Evolutionary conservation across 2,329 filamentous ascomycete genomes (phyloP), one percentile per base, ranked within the genome.

Genomic region (Trichoderma sp.): DNA sequence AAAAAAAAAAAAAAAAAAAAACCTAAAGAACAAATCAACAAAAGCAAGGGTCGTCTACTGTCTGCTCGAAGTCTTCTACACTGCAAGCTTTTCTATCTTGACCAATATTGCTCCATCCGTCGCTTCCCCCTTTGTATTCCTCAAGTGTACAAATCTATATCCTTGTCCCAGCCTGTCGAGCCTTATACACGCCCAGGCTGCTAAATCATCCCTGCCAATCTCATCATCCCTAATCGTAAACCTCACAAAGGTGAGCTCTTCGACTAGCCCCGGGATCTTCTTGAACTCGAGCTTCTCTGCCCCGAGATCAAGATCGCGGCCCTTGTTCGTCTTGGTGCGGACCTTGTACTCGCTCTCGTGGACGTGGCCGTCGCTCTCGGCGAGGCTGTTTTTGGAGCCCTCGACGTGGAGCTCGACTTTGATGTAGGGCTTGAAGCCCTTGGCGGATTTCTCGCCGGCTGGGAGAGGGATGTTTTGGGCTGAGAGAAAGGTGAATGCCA

Each of bases 161-260:
- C 95, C 94, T 37, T 86, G 81, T 69, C 88, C 87, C 68, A 97
- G 78, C 8, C 93, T 86, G 79, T 97, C 93, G 25, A 98, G 86
- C 45, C 93, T 86, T 72, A 97, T 89, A 75, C 93, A 97, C 2
- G 92, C 89, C 95, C 95, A 98, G 3, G 91, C 93, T 12, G 93
- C 90, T 67, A 97, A 79, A 68, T 90, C 86, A 74, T 98, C 93
- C 70, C 86, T 85, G 4, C 90, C 89, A 71, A 94, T 87, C 78
- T 94, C 91, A 72, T 97, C 91, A 76, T 98, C 92, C 78, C 93
- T 91, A 72, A 98, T 84, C 73, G 96, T 93, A 82, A 98, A 92
- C 74, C 91, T 84, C 64, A 93, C 83, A 80, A 93, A 94, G 34
- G 88, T 87, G 70, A 94, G 81, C 74, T 90, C 87, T 63, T 91